A percentile compares a stretch with the other conserved stretches of the same genome.
Conservation (phyloP, 345 rosid genomes). For the Angophora floribunda region DNA sequence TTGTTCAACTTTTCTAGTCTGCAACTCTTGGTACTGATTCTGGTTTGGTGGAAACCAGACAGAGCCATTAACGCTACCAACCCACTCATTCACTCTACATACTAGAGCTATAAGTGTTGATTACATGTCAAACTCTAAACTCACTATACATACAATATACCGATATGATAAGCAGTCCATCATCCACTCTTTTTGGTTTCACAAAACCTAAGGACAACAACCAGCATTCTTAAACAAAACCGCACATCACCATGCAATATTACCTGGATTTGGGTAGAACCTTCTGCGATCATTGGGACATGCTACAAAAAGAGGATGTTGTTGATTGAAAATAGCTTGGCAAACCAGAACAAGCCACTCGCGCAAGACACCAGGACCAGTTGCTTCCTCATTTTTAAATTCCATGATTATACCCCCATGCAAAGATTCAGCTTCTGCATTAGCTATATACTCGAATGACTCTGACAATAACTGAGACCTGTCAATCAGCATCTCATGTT, state of each 20-base stretch:
- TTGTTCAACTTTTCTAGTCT: not conserved
- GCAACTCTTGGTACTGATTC: not conserved
- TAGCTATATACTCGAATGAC: constrained; percentile 67
- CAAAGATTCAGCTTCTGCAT: constrained; percentile 52
- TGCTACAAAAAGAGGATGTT: constrained; percentile 66
- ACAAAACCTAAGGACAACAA: not conserved
- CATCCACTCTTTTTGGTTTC: not conserved
- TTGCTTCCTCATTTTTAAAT: constrained; percentile 96
- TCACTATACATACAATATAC: not conserved
- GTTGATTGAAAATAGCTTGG: constrained; percentile 62
- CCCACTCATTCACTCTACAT: not conserved
- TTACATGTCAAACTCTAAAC: not conserved
- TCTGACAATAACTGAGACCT: constrained; percentile 77
- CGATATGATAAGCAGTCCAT: not conserved
- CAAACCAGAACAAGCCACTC: constrained; percentile 95
- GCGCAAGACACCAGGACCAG: constrained; percentile 92
- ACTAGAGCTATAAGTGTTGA: not conserved
- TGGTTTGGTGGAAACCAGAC: not conserved
- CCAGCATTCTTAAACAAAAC: not conserved
- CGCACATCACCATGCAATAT: not conserved
- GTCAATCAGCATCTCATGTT: constrained; percentile 96
- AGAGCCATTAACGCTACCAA: not conserved
- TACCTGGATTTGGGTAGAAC: constrained; percentile 91
- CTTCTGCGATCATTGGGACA: constrained; percentile 79
- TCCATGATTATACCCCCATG: constrained; percentile 85